phyloP scores from a whole-genome alignment of 2,329 filamentous ascomycete species.

The Talaromyces atroroseus region DNA sequence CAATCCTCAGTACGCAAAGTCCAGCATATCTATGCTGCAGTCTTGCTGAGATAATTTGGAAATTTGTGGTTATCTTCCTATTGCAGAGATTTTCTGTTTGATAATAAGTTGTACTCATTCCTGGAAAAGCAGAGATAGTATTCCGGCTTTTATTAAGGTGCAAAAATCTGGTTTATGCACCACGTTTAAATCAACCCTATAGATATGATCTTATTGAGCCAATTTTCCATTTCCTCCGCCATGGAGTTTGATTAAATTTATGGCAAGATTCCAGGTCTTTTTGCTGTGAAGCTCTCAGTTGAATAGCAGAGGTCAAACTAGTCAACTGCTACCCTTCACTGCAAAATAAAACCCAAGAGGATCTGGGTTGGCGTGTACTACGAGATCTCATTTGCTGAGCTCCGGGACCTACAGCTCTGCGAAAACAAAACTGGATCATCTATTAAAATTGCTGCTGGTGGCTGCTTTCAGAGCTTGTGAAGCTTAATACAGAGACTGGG shows the following conservation, averaged over 20 bases:
- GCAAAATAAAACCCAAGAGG: neutral
- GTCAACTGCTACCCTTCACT: neutral
- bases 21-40: slow-evolving; percentile 1
- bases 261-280: neutral
- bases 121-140: slow-evolving; percentile 7
- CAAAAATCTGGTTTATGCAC: neutral
- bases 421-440: neutral
- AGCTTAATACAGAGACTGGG: neutral
- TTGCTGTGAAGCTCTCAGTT: slow-evolving; percentile 8
- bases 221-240: slow-evolving; percentile 7
- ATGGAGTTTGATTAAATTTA: slow-evolving; percentile 6
- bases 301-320: slow-evolving; percentile 5
- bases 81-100: slow-evolving; percentile 7
- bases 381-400: slow-evolving; percentile 8
- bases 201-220: slow-evolving; percentile 8
- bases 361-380: neutral
- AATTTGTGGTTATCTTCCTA: slow-evolving; percentile 1
- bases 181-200: slow-evolving; percentile 5
- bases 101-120: slow-evolving; percentile 3
- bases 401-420: slow-evolving; percentile 2
- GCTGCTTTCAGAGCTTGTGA: slow-evolving; percentile 14
- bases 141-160: slow-evolving; percentile 3
- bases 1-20: neutral
- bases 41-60: slow-evolving; percentile 4
- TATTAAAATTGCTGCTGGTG: slow-evolving; percentile 11